These are phyloP conservation scores for Aureobasidium sp. DNA, from an alignment of 2,329 filamentous ascomycete genomes.

Conservation along the genomic window DNA sequence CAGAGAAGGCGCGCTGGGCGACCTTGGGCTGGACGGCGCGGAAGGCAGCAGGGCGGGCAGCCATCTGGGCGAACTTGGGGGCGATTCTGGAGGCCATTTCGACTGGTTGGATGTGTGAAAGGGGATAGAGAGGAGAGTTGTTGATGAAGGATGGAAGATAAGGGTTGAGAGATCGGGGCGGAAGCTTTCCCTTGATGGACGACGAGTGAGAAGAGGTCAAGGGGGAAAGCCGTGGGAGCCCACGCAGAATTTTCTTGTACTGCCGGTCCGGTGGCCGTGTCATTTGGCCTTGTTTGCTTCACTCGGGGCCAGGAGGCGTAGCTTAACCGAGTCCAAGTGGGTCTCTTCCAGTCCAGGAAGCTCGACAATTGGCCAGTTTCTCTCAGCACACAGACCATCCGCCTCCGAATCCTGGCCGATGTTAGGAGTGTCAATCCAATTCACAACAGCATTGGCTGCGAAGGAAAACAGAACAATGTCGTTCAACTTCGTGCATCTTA, in stretches of 20 bases:
- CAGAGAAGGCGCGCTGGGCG: conserved; percentile 64
- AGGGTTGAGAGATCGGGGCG: conserved; percentile 17
- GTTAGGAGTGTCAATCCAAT: conserved; percentile 4
- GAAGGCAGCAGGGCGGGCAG: conserved; percentile 67
- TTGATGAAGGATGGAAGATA: conserved; percentile 22
- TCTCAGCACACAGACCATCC: conserved; percentile 1
- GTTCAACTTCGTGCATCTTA: background rate
- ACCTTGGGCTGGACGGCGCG: conserved; percentile 40
- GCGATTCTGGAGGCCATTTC: conserved; percentile 76
- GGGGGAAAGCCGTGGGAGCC: conserved; percentile 13
- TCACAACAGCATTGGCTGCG: background rate
- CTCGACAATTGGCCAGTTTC: conserved; percentile 9
- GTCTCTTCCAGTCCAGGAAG: background rate
- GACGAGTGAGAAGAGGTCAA: conserved; percentile 14
- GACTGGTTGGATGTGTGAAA: conserved; percentile 40
- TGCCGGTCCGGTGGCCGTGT: conserved; percentile 13
- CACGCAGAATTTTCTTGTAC: conserved; percentile 13
- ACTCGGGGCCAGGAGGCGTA: conserved; percentile 1
- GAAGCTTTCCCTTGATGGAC: conserved; percentile 16
- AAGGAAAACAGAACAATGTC: background rate
- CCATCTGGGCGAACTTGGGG: conserved; percentile 63
- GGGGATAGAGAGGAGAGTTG: conserved; percentile 32
- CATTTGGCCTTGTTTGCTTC: conserved; percentile 13
- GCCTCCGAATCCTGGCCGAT: conserved; percentile 11
- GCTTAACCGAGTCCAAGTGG: conserved; percentile 12